phyloP scores from a whole-genome alignment of 495 filamentous ascomycete genomes.

The Penicillium cinerascens region DNA sequence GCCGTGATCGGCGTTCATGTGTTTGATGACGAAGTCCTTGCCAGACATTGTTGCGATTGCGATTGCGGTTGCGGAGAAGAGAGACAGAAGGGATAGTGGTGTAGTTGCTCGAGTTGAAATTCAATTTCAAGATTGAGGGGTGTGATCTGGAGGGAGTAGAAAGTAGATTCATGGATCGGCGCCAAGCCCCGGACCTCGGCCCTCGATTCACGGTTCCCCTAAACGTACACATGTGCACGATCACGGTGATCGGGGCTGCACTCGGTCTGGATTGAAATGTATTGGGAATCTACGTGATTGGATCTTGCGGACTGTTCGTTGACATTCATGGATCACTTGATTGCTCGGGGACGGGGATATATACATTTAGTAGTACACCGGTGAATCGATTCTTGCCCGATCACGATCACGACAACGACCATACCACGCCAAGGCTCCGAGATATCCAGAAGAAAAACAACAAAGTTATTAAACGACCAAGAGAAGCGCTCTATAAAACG shows the following conservation, averaged over 20 bases:
- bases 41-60: constrained; percentile 25
- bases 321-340: background rate
- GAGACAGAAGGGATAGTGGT: background rate
- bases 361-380: constrained; percentile 8
- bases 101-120: background rate
- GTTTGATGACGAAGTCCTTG: constrained; percentile 63
- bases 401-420: background rate
- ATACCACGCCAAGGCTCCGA: background rate
- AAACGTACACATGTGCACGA: background rate
- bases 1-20: constrained; percentile 79
- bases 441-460: background rate
- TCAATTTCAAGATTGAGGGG: background rate
- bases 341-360: constrained; percentile 1
- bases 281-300: background rate
- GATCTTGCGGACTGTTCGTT: background rate
- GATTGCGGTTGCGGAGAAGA: background rate
- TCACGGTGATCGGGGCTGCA: background rate
- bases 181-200: constrained; percentile 25
- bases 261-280: background rate
- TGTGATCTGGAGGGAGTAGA: background rate
- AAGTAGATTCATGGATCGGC: constrained; percentile 4
- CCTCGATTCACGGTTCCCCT: background rate
- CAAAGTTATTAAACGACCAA: background rate
- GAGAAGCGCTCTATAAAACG: constrained; percentile 11
- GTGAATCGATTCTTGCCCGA: background rate